These are phyloP conservation scores for Euphorbia schlechtendalii DNA, from an alignment of 441 rosid species.

Conservation along the genomic window DNA sequence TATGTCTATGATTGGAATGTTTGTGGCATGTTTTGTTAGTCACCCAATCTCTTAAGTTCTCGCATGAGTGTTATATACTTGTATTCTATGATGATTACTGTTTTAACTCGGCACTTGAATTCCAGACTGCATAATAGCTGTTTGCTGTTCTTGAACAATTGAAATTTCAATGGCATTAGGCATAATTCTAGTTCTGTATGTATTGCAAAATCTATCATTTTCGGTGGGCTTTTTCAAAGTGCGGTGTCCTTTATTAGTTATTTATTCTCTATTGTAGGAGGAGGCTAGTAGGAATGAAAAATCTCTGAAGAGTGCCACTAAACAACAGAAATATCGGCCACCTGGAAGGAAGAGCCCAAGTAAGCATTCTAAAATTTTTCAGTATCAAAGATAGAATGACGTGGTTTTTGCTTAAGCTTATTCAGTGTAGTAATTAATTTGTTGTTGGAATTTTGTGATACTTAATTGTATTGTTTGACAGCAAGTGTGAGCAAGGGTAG, in stretches of 20 bases:
- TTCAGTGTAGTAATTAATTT: too few relatives aligned
- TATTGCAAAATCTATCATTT: too few relatives aligned
- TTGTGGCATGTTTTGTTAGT: neutral
- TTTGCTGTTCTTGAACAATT: neutral
- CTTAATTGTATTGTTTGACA: constrained; percentile 17
- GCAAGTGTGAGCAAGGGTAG: constrained; percentile 38
- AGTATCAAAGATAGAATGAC: neutral
- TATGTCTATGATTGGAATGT: too few relatives aligned
- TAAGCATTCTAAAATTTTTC: constrained; percentile 28
- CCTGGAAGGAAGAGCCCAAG: constrained; percentile 73
- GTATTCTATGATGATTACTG: neutral
- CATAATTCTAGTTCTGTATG: too few relatives aligned
- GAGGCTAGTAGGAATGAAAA: constrained; percentile 45
- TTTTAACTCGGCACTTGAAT: neutral
- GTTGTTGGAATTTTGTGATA: too few relatives aligned
- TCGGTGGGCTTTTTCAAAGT: too few relatives aligned
- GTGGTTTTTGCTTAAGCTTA: too few relatives aligned
- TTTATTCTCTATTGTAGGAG: too few relatives aligned
- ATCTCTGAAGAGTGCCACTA: constrained; percentile 32
- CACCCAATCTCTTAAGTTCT: neutral
- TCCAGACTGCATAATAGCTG: neutral
- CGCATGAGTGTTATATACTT: neutral
- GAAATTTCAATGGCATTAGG: neutral
- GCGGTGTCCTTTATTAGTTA: too few relatives aligned
- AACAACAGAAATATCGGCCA: constrained; percentile 49